A percentile compares a stretch with the other conserved stretches of the same genome.
Conservation (phyloP, 495 filamentous ascomycete species). For the Zalerion maritima region DNA sequence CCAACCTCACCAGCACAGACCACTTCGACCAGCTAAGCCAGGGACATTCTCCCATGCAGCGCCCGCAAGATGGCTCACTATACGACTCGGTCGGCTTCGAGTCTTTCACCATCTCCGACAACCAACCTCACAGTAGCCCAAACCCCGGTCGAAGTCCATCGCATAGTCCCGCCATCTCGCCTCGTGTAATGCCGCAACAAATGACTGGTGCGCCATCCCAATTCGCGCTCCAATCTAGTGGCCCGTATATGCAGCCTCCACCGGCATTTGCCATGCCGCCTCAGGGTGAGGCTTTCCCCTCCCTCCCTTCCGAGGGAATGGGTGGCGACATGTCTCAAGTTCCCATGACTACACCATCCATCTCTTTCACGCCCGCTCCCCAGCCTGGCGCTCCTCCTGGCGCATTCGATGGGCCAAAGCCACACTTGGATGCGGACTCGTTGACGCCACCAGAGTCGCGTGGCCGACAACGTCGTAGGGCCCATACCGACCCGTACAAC, state of each 20-base stretch:
- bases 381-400: constrained; percentile 48
- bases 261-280: no score
- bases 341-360: constrained; percentile 73
- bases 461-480: constrained; percentile 20
- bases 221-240: constrained; percentile 21
- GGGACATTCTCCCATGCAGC: constrained; percentile 65
- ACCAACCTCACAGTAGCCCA: constrained; percentile 38
- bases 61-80: constrained; percentile 53
- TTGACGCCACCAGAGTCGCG: constrained; percentile 58
- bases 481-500: constrained; percentile 62
- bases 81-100: constrained; percentile 68
- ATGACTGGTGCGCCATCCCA: constrained; percentile 35
- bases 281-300: constrained; percentile 46
- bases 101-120: constrained; percentile 71
- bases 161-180: constrained; percentile 75
- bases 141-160: constrained; percentile 54
- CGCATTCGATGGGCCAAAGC: constrained; percentile 56
- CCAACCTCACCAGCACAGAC: constrained; percentile 64
- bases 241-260: constrained; percentile 41
- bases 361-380: constrained; percentile 72
- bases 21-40: constrained; percentile 61
- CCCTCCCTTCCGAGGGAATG: constrained; percentile 27
- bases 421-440: constrained; percentile 53
- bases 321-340: constrained; percentile 50
- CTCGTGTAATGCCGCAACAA: constrained; percentile 64